Base-by-base conservation (phyloP, 2,329 filamentous ascomycete genomes). In the Niveomyces coronatus region DNA sequence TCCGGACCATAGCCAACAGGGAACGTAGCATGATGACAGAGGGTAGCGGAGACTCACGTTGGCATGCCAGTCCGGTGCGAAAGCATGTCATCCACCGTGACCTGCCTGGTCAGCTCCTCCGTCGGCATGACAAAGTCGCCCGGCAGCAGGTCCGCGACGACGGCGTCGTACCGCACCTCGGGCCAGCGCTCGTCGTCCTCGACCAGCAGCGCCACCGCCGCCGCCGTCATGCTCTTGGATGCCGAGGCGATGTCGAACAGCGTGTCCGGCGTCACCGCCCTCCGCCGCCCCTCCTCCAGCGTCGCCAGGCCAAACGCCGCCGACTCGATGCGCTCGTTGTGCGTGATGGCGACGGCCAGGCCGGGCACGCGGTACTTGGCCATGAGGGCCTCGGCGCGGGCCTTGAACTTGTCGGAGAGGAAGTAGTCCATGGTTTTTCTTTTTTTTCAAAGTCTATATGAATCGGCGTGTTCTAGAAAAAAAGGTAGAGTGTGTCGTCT, bases 241-340 rank as follows among this genome's bases (percentile, higher is more conserved):
- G 44, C 42, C 0, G 52, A 54, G 5, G 47, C 52, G 35, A 54
- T 44, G 31, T 53, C 49, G 20, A 54, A 53, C 6, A 54, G 42
- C 20, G 50, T 53, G 17, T 54, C 47, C 1, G 50, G 24, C 0
- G 50, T 53, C 24, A 46, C 49, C 8, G 34, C 27, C 30, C 18
- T 23, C 0, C 33, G 36, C 3, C 47, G 45, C n/a, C n/a, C n/a
- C n/a, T n/a, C n/a, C 5, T 49, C 45, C 1, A 53, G 33, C 4
- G 41, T 44, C 6, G 48, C 47, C 11, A 37, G 26, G 19, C 52
- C 50, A 23, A 50, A 51, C 15, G 45, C 51, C n/a, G 35, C 39
- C 4, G 51, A 51, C 9, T 45, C 47, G 8, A 43, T 40, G 5
- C 24, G 29, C 7, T 18, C 30, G 10, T 17, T 17, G 26, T 38